Conservation (phyloP, 306 rosid species). For the Cyamopsis tetragonoloba region DNA sequence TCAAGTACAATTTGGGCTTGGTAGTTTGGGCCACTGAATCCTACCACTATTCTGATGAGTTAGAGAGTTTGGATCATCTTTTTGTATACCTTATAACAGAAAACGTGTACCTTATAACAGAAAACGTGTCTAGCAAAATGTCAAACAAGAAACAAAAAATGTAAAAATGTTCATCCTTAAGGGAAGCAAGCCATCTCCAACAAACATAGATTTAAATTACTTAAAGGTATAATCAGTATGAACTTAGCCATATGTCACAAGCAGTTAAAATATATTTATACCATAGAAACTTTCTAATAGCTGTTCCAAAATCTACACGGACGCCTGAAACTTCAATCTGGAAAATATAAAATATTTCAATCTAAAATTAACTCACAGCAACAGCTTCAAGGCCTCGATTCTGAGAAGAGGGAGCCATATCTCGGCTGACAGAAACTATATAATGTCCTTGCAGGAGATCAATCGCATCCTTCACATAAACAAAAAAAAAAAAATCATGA, state of each 20-base stretch:
- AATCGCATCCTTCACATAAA: slow-evolving; percentile 62
- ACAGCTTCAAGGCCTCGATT: slow-evolving; percentile 74
- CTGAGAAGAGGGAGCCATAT: slow-evolving; percentile 49
- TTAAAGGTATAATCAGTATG: background rate
- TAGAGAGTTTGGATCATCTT: background rate
- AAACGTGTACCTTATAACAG: too few relatives aligned
- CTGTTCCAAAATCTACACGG: background rate
- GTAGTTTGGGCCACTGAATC: background rate
- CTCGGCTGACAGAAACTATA: slow-evolving; percentile 66
- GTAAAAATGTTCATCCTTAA: too few relatives aligned
- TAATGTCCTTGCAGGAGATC: slow-evolving; percentile 90
- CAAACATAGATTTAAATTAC: background rate
- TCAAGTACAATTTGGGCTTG: background rate
- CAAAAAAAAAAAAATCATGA: slow-evolving; percentile 21
- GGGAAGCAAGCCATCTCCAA: background rate
- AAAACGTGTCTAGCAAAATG: too few relatives aligned
- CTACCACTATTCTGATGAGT: background rate
- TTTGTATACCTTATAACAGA: background rate
- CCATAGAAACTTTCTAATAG: background rate
- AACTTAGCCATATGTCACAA: background rate
- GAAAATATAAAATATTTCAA: slow-evolving; percentile 2
- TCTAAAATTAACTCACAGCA: slow-evolving; percentile 58
- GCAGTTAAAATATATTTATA: background rate
- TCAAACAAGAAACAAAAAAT: too few relatives aligned
- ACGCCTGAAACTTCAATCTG: background rate